These are phyloP conservation scores for Leccinum fallax DNA, from an alignment of 1,284 basidiomycete genomes.

Conservation along the genomic window DNA sequence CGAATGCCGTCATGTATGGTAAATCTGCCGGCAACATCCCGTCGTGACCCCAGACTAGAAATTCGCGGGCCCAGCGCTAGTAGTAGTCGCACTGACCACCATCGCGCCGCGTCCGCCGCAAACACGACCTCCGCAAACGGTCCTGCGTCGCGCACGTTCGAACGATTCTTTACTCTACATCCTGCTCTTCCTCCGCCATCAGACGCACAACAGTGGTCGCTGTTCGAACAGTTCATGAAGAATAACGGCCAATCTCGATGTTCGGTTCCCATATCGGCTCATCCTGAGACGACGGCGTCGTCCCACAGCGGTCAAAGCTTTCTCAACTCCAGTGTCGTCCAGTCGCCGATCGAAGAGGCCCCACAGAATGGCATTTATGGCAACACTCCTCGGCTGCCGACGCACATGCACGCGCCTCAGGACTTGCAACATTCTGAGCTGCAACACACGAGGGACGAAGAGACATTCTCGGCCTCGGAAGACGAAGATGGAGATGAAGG, in stretches of 20 bases:
- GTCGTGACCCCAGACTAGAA: conserved; percentile 1
- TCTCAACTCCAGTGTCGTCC: conserved; percentile 6
- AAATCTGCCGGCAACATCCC: neutral
- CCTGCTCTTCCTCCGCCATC: neutral
- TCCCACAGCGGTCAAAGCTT: neutral
- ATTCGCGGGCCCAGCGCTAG: neutral
- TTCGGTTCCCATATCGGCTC: conserved; percentile 7
- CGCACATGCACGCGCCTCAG: neutral
- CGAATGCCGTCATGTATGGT: conserved; percentile 19
- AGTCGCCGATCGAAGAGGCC: conserved; percentile 23
- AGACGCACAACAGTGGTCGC: conserved; percentile 54
- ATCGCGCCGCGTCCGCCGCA: neutral
- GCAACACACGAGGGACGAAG: conserved; percentile 7
- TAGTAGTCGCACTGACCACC: neutral
- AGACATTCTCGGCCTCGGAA: conserved; percentile 17
- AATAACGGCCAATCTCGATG: conserved; percentile 51
- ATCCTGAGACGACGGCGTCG: conserved; percentile 8
- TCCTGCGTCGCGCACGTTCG: neutral
- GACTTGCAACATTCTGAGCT: neutral
- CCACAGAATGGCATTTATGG: neutral
- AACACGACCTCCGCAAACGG: conserved; percentile 2
- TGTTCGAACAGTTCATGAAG: conserved; percentile 74
- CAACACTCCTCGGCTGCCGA: neutral
- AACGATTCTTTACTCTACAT: conserved; percentile 2
- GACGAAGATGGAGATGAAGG: neutral